Conservation (phyloP, 225 moss, liverwort and hornwort species). For the Antitrichia curtipendula region DNA sequence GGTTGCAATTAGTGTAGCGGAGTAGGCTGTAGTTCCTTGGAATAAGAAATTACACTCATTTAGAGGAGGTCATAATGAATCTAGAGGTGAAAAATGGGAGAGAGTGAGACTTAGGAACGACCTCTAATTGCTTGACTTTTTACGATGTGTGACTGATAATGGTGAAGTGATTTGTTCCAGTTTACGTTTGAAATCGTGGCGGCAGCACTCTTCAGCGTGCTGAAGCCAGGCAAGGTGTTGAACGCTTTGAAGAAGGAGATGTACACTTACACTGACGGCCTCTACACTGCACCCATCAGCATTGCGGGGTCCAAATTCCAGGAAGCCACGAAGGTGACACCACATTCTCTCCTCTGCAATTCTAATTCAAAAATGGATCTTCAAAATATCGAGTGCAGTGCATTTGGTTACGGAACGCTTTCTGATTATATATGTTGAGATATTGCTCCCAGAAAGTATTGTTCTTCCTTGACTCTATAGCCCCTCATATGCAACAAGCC, state of each 20-base stretch:
- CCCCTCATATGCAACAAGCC: background rate
- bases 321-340: slow-evolving; percentile 19
- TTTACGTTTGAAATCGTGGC: slow-evolving; percentile 24
- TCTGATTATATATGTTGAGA: background rate
- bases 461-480: background rate
- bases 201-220: slow-evolving; percentile 11
- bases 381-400: background rate
- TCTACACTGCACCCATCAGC: slow-evolving; percentile 19
- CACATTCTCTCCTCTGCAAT: background rate
- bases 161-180: background rate
- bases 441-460: background rate
- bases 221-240: slow-evolving; percentile 23
- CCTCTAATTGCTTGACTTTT: background rate
- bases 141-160: background rate
- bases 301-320: slow-evolving; percentile 13
- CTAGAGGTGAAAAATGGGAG: background rate
- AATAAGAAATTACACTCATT: background rate
- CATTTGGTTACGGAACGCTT: background rate
- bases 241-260: slow-evolving; percentile 18
- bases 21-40: background rate
- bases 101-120: background rate
- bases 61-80: background rate
- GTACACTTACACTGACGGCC: slow-evolving; percentile 29
- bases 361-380: background rate
- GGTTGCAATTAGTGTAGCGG: background rate